A percentile compares a stretch with the other conserved stretches of the same genome.
Evolutionary conservation across 257 asterid genomes (phyloP).

Genomic region (Solanum boliviense): DNA sequence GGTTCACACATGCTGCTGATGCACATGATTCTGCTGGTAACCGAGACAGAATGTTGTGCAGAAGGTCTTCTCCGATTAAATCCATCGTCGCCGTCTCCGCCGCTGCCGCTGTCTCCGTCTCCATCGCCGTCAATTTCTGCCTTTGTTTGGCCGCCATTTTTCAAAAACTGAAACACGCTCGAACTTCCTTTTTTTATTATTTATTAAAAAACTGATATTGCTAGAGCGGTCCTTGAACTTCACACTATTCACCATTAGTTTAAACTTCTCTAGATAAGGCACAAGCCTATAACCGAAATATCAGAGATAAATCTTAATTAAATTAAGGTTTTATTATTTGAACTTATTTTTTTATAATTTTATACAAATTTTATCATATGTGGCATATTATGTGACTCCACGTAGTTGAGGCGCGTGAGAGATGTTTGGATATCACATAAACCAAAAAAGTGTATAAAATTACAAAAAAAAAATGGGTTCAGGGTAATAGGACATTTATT

Average conservation of each 20-base stretch:
- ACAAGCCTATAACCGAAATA: too few species aligned
- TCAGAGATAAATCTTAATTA: fast-evolving
- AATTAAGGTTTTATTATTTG: too few species aligned
- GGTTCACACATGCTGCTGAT: slow-evolving; percentile 73
- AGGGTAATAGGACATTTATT: too few species aligned
- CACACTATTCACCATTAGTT: background rate
- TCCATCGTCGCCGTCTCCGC: slow-evolving; percentile 13
- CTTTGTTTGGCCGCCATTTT: background rate
- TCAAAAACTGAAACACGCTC: background rate
- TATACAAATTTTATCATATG: too few species aligned
- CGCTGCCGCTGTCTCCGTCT: background rate
- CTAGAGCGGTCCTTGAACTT: background rate
- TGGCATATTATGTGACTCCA: too few species aligned
- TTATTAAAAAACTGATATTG: too few species aligned
- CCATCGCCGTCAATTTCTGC: background rate
- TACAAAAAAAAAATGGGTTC: too few species aligned
- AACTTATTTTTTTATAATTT: too few species aligned
- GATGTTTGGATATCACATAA: too few species aligned
- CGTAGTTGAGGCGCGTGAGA: too few species aligned
- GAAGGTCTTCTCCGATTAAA: slow-evolving; percentile 51
- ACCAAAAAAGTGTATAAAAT: too few species aligned
- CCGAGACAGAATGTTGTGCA: slow-evolving; percentile 44
- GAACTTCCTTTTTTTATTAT: background rate
- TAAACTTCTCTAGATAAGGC: too few species aligned
- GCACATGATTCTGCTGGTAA: slow-evolving; percentile 70